Base-by-base conservation (phyloP, 805 yeast genomes). In the Wickerhamiella sorbophila region DNA sequence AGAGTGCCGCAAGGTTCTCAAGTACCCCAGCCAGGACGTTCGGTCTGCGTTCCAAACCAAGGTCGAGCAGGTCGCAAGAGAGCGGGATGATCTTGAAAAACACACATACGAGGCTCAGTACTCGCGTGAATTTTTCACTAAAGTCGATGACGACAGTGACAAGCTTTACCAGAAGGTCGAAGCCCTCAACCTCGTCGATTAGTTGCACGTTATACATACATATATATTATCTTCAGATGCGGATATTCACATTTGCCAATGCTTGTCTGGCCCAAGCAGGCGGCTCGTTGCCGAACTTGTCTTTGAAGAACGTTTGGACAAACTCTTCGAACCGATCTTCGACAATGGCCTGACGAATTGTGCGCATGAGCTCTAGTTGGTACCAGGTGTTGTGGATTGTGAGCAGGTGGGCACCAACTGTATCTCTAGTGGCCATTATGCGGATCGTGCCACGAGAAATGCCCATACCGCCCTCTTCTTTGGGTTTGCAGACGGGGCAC, bases 21-120 rank as follows among this genome's bases (percentile, higher is more conserved):
- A 72, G 53, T 77, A 70, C 53, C 97, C 97, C 4, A 71, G 83
- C 0, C 75, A 85, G 49, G 95, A 86, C 53, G 83, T 91, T 4
- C 72, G 79, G 50, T 71, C 73, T 35, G 72, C 74, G 36, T 73
- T 81, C 61, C 87, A 81, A 51, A 63, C 75, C 1, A 60, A 72
- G 37, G 67, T 84, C 32, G 91, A 82, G 48, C 69, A 71, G 50
- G 70, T 76, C 44, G 68, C 70, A 14, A 59, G 67, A 3, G 72
- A 74, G 55, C 76, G 80, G 55, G 73, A 72, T 40, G 72, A 70
- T 45, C 61, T 77, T 33, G 68, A 73, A 44, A 60, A 58, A 9
- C 66, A 69, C 22, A 67, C 78, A 36, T 66, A 68, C 38, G 70
- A 70, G 41, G 76, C 83, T 4, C 76, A 77, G 40, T 52, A 66